Base-by-base conservation (phyloP, 345 rosid species). In the Eucalyptus cloeziana region DNA sequence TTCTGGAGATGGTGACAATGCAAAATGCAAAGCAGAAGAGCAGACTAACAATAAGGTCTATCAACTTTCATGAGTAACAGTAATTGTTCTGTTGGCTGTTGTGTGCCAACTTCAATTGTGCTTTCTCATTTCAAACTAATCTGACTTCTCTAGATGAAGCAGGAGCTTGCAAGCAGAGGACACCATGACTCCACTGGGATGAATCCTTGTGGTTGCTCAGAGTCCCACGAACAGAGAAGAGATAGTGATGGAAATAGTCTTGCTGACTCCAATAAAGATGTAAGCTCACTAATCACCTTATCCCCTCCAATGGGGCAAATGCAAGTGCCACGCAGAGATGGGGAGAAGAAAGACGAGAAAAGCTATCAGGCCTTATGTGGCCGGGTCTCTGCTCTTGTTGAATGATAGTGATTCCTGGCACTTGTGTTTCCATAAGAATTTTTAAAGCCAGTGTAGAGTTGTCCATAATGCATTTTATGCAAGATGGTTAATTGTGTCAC, bases 71-170 rank as follows among this genome's bases (percentile, higher is more conserved):
- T 76, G 85, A 40, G 27, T 79, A 81, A 58, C 60, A 60, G 50
- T 86, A 85, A 49, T 88, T 85, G 89, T 90, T 88, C 81, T 76
- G 47, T 76, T 24, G 49, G 87, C 56, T 87, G 64, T 89, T 45
- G 45, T 19, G 43, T 51, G 47, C 30, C 19, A 44, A 37, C 62
- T 51, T 51, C 87, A 86, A 33, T 86, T 51, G 40, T 43, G 88
- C 88, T 88, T 92, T 89, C 92, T 92, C 92, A 89, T 91, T 91
- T 88, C 87, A 92, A 94, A 76, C 85, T 76, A 90, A 91, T 91
- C 88, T 93, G 92, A 93, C 94, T 90, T 93, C 83, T 90, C 91
- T 95, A 91, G 91, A 91, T 92, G 47, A 89, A 91, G 93, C 96
- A 96, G 97, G 96, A 96, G 93, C 89, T 93, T 80, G 90, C 91